Conservation (phyloP, 1,139 yeast genomes). For the Kluyveromyces sp. region DNA sequence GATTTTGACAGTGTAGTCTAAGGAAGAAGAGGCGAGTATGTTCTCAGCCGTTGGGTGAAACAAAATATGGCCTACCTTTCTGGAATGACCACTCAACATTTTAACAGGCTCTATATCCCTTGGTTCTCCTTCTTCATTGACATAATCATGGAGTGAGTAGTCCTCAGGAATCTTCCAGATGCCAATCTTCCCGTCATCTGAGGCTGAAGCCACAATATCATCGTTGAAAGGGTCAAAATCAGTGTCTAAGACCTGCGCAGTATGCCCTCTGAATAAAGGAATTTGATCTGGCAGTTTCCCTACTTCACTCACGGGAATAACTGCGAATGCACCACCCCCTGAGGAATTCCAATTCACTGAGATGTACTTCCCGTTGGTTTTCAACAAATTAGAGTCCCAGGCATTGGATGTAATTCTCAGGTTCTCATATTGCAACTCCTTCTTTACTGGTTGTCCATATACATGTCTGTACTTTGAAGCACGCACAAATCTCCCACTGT, state of each 20-base stretch:
- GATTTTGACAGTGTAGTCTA: slow-evolving; percentile 82
- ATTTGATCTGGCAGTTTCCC: slow-evolving; percentile 96
- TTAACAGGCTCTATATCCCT: slow-evolving; percentile 66
- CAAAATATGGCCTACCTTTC: slow-evolving; percentile 89
- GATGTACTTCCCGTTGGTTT: slow-evolving; percentile 76
- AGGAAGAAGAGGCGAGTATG: slow-evolving; percentile 81
- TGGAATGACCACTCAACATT: slow-evolving; percentile 72
- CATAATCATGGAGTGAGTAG: slow-evolving; percentile 58
- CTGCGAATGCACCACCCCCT: slow-evolving; percentile 97
- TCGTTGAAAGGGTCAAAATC: slow-evolving; percentile 85
- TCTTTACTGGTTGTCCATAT: slow-evolving; percentile 85
- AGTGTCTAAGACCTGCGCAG: slow-evolving; percentile 90
- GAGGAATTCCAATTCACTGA: slow-evolving; percentile 90
- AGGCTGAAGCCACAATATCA: slow-evolving; percentile 68
- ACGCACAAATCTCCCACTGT: slow-evolving; percentile 89
- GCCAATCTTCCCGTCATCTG: slow-evolving; percentile 86
- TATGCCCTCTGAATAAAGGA: slow-evolving; percentile 90
- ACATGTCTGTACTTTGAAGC: slow-evolving; percentile 96
- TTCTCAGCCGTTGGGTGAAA: slow-evolving; percentile 86
- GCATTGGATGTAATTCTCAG: slow-evolving; percentile 82
- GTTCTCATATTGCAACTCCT: slow-evolving; percentile 84
- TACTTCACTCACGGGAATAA: slow-evolving; percentile 74
- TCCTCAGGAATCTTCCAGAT: slow-evolving; percentile 83
- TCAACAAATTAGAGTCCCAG: slow-evolving; percentile 87
- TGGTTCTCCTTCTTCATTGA: slow-evolving; percentile 56